A percentile compares a stretch with the other conserved stretches of the same genome.
Evolutionary conservation across 2,329 filamentous ascomycete species (phyloP).

Genomic region (Juglanconis sp.): DNA sequence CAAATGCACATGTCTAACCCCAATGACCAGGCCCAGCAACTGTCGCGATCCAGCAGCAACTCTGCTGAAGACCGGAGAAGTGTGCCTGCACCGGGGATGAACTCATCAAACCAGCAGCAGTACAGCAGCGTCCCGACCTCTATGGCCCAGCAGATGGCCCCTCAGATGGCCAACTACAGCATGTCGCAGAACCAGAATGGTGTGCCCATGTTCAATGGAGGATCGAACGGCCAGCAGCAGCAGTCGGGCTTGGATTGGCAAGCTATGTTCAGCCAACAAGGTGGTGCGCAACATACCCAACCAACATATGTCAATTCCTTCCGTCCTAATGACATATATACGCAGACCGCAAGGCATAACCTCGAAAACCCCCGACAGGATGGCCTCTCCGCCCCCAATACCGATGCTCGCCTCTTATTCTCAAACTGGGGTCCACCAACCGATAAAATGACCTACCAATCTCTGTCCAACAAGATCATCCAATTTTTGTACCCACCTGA

Average conservation of each 20-base stretch:
- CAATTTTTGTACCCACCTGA: slow-evolving; percentile 56
- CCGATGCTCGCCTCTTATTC: slow-evolving; percentile 41
- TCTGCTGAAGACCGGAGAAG: slow-evolving; percentile 55
- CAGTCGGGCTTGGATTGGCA: slow-evolving; percentile 69
- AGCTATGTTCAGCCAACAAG: slow-evolving; percentile 64
- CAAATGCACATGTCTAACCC: slow-evolving; percentile 51
- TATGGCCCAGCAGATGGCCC: slow-evolving; percentile 61
- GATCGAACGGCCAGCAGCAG: slow-evolving; percentile 56
- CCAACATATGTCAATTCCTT: slow-evolving; percentile 49
- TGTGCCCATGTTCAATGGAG: slow-evolving; percentile 58
- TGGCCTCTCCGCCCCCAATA: slow-evolving; percentile 42
- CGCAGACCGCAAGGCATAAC: slow-evolving; percentile 65
- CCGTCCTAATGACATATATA: slow-evolving; percentile 64
- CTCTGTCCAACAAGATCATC: slow-evolving; percentile 54
- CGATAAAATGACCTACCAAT: slow-evolving; percentile 48
- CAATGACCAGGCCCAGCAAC: slow-evolving; percentile 57
- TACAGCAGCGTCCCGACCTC: slow-evolving; percentile 57
- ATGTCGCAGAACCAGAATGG: slow-evolving; percentile 62
- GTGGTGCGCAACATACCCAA: slow-evolving; percentile 65
- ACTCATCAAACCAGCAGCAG: slow-evolving; percentile 44
- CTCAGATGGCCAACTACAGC: slow-evolving; percentile 62
- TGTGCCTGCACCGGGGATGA: slow-evolving; percentile 53
- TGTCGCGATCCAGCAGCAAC: slow-evolving; percentile 59
- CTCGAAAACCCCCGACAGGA: slow-evolving; percentile 47
- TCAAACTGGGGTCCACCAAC: slow-evolving; percentile 47